Conservation (phyloP, 257 asterid genomes). For the Solanum habrochaites region DNA sequence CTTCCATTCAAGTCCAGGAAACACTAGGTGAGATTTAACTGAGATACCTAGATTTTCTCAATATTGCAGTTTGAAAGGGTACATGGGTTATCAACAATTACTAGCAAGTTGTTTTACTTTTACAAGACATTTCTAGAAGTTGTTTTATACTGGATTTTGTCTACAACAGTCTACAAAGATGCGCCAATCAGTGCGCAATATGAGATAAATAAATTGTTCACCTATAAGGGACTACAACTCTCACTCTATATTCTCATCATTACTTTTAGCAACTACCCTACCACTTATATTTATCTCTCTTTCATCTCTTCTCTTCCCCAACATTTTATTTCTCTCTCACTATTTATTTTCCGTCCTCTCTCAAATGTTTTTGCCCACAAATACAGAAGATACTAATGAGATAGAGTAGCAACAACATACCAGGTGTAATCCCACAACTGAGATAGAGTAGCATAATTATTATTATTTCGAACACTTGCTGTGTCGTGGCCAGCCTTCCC, state of each 20-base stretch:
- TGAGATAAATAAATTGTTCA: neutral
- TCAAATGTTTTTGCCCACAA: neutral
- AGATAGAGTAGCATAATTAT: neutral
- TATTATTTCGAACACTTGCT: neutral
- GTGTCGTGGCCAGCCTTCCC: neutral
- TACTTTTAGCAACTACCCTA: neutral
- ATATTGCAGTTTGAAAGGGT: neutral
- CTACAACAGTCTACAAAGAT: neutral
- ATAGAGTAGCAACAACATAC: neutral
- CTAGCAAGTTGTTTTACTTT: neutral
- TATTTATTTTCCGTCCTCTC: neutral
- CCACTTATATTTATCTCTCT: neutral
- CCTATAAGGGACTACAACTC: neutral
- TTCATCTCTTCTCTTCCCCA: neutral
- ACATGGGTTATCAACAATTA: neutral
- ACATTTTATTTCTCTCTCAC: neutral
- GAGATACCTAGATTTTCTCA: neutral
- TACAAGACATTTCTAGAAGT: neutral
- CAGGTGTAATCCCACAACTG: neutral
- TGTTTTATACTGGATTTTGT: neutral
- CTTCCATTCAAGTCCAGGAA: neutral
- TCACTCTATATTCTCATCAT: neutral
- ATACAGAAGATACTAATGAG: neutral
- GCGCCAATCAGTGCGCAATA: neutral
- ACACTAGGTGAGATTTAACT: neutral